phyloP scores from a whole-genome alignment of 768 basidiomycete species.

The Podaxis sp. region DNA sequence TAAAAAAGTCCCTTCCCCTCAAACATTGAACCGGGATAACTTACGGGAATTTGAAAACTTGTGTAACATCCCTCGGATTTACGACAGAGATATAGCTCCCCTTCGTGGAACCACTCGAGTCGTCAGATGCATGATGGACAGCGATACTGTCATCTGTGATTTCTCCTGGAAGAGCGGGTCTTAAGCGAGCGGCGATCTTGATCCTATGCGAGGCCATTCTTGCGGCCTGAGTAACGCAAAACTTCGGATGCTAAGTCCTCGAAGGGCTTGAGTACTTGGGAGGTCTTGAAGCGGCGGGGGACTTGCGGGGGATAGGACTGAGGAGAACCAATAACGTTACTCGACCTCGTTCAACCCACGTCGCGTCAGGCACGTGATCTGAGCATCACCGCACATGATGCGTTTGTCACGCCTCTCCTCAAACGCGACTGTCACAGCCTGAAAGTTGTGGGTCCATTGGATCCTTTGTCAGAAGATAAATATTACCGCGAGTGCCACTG shows the following conservation, averaged over 20 bases:
- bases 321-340: background rate
- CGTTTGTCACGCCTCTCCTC: background rate
- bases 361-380: constrained; percentile 22
- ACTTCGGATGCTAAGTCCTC: background rate
- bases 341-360: background rate
- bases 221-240: background rate
- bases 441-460: too few relatives aligned
- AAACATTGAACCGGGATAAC: constrained; percentile 22
- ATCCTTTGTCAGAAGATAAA: too few relatives aligned
- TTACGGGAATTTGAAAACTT: constrained; percentile 80
- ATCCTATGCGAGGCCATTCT: constrained; percentile 47
- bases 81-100: constrained; percentile 59
- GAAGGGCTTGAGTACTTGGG: background rate
- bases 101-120: constrained; percentile 28
- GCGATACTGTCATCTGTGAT: constrained; percentile 60
- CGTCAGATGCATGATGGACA: constrained; percentile 43
- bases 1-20: background rate
- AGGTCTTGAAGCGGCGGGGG: background rate
- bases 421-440: too few relatives aligned
- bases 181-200: constrained; percentile 70
- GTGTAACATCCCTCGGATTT: constrained; percentile 67
- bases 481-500: too few relatives aligned
- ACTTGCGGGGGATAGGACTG: background rate
- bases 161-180: constrained; percentile 64
- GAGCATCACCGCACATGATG: background rate